Conservation (phyloP, 495 filamentous ascomycete genomes). For the Annulohypoxylon bovei region DNA sequence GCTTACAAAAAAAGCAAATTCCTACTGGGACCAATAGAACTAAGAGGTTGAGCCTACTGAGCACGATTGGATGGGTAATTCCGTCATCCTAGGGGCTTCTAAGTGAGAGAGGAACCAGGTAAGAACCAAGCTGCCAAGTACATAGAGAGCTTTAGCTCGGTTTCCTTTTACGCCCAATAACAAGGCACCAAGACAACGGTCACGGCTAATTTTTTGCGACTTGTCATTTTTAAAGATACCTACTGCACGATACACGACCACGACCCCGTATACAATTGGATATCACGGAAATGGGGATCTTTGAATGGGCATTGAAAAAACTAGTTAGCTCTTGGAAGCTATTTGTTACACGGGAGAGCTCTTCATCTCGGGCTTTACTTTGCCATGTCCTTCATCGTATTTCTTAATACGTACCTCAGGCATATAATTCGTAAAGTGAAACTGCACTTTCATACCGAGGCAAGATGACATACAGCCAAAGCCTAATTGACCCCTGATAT, state of each 20-base stretch:
- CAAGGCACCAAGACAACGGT: not conserved
- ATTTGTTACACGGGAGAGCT: conserved; percentile 15
- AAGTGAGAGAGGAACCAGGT: conserved; percentile 10
- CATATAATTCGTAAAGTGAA: not conserved
- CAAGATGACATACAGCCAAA: not conserved
- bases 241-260: conserved; percentile 17
- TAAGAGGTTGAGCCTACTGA: not conserved
- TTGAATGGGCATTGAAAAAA: not conserved
- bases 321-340: not conserved
- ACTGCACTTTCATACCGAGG: not conserved
- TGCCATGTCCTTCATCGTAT: not conserved
- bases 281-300: conserved; percentile 16
- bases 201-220: conserved; percentile 5
- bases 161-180: conserved; percentile 19
- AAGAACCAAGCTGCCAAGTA: not conserved
- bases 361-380: not conserved
- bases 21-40: conserved; percentile 2
- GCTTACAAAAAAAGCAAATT: conserved; percentile 29
- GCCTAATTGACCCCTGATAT: not conserved
- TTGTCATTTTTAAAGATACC: conserved; percentile 17
- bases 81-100: conserved; percentile 18
- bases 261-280: conserved; percentile 4
- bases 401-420: not conserved
- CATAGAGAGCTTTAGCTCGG: conserved; percentile 9
- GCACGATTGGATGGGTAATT: conserved; percentile 34